Evolutionary conservation across 805 yeast genomes (phyloP), one percentile per base, ranked within the genome.

Genomic region (Dipodascopsis uninucleata): DNA sequence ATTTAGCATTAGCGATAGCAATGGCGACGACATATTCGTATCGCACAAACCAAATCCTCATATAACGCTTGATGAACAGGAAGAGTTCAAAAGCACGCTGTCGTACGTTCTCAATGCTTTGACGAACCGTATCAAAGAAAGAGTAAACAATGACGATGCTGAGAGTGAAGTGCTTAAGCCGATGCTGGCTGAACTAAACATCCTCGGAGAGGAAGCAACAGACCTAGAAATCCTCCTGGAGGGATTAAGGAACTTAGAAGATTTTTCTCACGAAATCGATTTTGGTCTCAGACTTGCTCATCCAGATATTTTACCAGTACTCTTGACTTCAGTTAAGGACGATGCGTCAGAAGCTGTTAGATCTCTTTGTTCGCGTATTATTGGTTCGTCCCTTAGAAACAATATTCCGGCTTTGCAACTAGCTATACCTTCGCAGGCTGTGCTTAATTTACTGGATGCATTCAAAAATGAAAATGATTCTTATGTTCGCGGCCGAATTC

Each of bases 361-460:
- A 45, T 93, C 86, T 45, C 56, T 74, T 34, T 62, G 79, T 1
- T 74, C 78, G 10, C 69, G 87, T 49, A 69, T 82, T 23, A 67
- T 88, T 46, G 81, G 84, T 0, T 72, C 85, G 4, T 64, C 89
- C 3, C 62, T 87, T 35, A 72, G 96, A 56, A 87, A 87, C 61
- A 88, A 88, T 59, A 79, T 78, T 1, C 75, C 74, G 2, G 87
- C 88, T 0, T 52, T 72, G 1, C 62, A 62, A 56, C 31, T 38
- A 3, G 47, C 55, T 3, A 41, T 40, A n/a, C 45, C 47, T 14
- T 41, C 44, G 6, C 41, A 39, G n/a, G 45, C 44, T 3, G 49
- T 53, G 20, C 31, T 39, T 7, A 34, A 44, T 23, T 36, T 53
- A 5, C 32, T 53, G 9, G 24, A 41, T 8, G 34, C 45, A 3